Conservation (phyloP, 306 rosid species). For the Cucurbita ficifolia region DNA sequence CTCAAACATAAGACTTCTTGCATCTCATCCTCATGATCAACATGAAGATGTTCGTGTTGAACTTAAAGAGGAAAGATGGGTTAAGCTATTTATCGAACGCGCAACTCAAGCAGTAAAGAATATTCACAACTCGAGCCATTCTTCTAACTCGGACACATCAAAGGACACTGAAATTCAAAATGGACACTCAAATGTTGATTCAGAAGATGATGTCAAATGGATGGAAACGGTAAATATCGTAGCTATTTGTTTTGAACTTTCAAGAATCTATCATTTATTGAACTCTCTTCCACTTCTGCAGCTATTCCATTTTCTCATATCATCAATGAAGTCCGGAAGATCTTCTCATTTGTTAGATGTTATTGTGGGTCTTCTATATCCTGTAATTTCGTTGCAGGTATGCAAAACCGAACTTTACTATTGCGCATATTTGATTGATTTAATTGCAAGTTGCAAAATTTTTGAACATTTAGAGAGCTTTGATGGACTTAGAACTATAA, state of each 20-base stretch:
- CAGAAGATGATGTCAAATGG: slow-evolving; percentile 86
- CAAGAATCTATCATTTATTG: slow-evolving; percentile 10
- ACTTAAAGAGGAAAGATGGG: slow-evolving; percentile 64
- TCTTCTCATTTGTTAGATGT: slow-evolving; percentile 73
- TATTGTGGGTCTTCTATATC: slow-evolving; percentile 79
- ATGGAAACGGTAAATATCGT: slow-evolving; percentile 81
- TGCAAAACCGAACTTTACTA: slow-evolving; percentile 12
- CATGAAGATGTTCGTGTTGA: slow-evolving; percentile 23
- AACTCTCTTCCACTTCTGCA: slow-evolving; percentile 23
- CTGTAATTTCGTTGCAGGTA: slow-evolving; percentile 93
- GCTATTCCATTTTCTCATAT: slow-evolving; percentile 81
- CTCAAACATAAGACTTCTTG: slow-evolving; percentile 74
- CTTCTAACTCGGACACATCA: slow-evolving; percentile 38
- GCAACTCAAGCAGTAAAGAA: slow-evolving; percentile 55
- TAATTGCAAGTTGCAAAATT: neutral
- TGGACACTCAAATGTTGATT: slow-evolving; percentile 48
- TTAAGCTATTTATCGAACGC: slow-evolving; percentile 34
- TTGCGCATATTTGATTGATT: neutral
- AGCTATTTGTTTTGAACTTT: slow-evolving; percentile 2
- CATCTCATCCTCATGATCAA: slow-evolving; percentile 31
- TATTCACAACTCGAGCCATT: slow-evolving; percentile 62
- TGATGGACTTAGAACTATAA: neutral
- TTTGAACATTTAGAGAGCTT: neutral
- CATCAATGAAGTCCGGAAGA: slow-evolving; percentile 85
- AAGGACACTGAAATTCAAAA: slow-evolving; percentile 46